Conservation (phyloP, 179 eudicot species). For the Silene coronaria region DNA sequence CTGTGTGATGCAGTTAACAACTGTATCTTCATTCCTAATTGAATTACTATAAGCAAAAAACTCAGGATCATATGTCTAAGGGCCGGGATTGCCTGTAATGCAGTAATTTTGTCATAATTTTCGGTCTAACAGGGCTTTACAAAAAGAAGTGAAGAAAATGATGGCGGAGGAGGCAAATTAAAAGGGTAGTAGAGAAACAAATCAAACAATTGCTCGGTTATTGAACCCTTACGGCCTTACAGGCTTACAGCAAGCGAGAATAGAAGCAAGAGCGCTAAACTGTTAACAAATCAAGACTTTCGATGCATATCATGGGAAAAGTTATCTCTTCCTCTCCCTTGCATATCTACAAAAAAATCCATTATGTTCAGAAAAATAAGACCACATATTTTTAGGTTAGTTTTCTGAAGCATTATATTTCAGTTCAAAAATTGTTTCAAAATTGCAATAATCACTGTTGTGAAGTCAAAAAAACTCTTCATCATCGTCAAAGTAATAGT, state of each 20-base stretch:
- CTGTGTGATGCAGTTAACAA: background rate
- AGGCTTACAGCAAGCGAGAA: background rate
- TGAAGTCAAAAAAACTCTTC: conserved; percentile 13
- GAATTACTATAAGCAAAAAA: background rate
- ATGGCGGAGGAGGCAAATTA: background rate
- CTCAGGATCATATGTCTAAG: background rate
- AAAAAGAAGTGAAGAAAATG: background rate
- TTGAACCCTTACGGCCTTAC: too few species aligned
- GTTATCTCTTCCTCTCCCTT: too few species aligned
- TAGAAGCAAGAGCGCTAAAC: background rate
- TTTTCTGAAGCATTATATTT: background rate
- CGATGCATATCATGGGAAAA: too few species aligned
- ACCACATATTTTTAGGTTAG: background rate
- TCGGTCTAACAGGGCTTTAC: too few species aligned
- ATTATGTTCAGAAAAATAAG: too few species aligned
- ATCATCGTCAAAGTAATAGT: conserved; percentile 22
- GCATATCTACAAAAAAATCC: too few species aligned
- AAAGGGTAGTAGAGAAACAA: background rate
- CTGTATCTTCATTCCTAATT: background rate
- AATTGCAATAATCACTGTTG: background rate
- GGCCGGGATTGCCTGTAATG: too few species aligned
- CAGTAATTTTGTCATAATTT: too few species aligned
- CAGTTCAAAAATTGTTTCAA: background rate
- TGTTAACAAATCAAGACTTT: too few species aligned
- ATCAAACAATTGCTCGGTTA: background rate